These are phyloP conservation scores for Penicillium sp. DNA, from an alignment of 2,329 filamentous ascomycete genomes.

Conservation along the genomic window DNA sequence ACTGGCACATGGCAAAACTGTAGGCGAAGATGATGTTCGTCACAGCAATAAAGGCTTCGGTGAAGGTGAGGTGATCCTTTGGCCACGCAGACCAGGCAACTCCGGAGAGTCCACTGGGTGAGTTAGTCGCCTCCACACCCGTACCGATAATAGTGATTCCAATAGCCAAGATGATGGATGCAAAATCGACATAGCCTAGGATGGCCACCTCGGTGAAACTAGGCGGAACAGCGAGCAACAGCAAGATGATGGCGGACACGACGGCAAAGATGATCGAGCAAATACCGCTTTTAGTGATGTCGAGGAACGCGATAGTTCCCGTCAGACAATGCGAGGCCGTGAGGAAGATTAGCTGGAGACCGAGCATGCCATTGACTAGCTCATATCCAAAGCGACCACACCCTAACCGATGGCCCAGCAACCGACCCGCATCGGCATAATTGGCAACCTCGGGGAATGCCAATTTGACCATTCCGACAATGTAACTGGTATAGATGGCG, in stretches of 20 bases:
- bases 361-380: conserved; percentile 36
- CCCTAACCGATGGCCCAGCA: conserved; percentile 36
- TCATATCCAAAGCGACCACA: conserved; percentile 37
- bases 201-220: conserved; percentile 30
- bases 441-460: conserved; percentile 33
- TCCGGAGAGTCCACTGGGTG: conserved; percentile 18
- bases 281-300: conserved; percentile 31
- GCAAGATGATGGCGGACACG: conserved; percentile 33
- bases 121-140: conserved; percentile 19
- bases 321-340: conserved; percentile 40
- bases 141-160: conserved; percentile 30
- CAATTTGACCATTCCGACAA: conserved; percentile 34
- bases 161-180: conserved; percentile 26
- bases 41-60: conserved; percentile 25
- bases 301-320: conserved; percentile 39
- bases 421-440: conserved; percentile 37
- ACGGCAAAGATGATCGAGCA: conserved; percentile 37
- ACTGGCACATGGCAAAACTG: conserved; percentile 37
- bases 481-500: conserved; percentile 36
- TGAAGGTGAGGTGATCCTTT: conserved; percentile 20
- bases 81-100: conserved; percentile 25
- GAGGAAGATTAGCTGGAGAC: conserved; percentile 35
- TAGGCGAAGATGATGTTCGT: conserved; percentile 34
- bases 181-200: conserved; percentile 31
- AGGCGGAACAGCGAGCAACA: conserved; percentile 24